Conservation (phyloP, 2,329 filamentous ascomycete species). For the Pseudogymnoascus sp. region DNA sequence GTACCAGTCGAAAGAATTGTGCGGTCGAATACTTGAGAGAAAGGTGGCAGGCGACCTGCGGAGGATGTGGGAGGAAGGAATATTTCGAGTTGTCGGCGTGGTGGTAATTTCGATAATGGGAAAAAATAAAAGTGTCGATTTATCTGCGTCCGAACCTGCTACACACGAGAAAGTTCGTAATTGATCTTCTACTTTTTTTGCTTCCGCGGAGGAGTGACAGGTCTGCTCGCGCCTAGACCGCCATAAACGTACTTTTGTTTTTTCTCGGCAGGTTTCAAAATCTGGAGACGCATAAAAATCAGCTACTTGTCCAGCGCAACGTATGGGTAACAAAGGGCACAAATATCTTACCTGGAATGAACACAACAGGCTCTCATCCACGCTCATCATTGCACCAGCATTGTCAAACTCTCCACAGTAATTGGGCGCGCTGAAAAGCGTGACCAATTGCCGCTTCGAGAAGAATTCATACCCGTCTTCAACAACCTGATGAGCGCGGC, state of each 20-base stretch:
- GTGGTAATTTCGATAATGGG: conserved; percentile 2
- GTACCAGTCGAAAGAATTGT: not conserved
- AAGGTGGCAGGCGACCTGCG: not conserved
- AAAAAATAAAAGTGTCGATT: conserved; percentile 22
- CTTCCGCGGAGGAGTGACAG: conserved; percentile 63
- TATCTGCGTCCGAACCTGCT: conserved; percentile 97
- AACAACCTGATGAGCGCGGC: conserved; percentile 95
- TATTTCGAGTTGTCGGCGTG: not conserved
- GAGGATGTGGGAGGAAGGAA: not conserved
- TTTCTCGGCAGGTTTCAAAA: conserved; percentile 99
- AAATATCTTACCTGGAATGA: conserved; percentile 76
- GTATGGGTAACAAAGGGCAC: not conserved
- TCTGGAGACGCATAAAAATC: conserved; percentile 43
- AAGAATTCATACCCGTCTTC: conserved; percentile 99
- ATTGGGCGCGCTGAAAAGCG: conserved; percentile 95
- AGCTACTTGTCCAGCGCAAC: conserved; percentile 11
- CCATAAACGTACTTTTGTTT: conserved; percentile 98
- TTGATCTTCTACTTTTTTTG: conserved; percentile 61
- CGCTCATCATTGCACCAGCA: conserved; percentile 99
- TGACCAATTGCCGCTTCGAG: conserved; percentile 94
- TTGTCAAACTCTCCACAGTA: conserved; percentile 99
- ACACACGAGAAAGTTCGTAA: conserved; percentile 64
- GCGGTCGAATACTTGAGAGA: not conserved
- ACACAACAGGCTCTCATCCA: conserved; percentile 95
- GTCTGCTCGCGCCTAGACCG: conserved; percentile 61